phyloP scores from a whole-genome alignment of 306 rosid species.

The Glycine soja region DNA sequence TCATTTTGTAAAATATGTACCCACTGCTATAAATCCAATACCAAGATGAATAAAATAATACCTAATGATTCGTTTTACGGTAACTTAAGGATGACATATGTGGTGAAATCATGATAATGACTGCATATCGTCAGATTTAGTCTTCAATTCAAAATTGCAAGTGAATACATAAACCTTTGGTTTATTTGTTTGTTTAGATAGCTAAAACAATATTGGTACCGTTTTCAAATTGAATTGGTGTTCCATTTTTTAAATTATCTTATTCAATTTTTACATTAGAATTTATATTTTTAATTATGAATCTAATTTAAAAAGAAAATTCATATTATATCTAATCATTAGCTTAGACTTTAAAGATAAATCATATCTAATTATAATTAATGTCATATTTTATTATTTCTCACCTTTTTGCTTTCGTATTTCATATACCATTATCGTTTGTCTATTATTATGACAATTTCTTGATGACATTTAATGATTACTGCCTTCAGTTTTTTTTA shows the following conservation, averaged over 20 bases:
- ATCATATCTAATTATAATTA: background rate
- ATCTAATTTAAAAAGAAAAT: background rate
- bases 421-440: background rate
- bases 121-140: conserved; percentile 4
- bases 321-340: background rate
- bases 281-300: background rate
- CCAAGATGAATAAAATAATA: conserved; percentile 16
- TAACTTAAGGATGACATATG: conserved; percentile 8
- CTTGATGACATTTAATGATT: conserved; percentile 1
- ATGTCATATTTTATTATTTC: background rate
- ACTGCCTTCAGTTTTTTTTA: background rate
- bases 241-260: background rate
- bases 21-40: background rate
- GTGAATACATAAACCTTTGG: background rate
- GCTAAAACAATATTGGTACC: background rate
- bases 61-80: conserved; percentile 20
- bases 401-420: background rate
- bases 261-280: background rate
- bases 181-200: no score
- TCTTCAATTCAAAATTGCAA: background rate
- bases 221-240: background rate
- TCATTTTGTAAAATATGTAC: no score
- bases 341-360: background rate
- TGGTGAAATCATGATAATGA: conserved; percentile 35
- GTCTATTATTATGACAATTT: background rate